Evolutionary conservation across 805 yeast species (phyloP), one percentile per base, ranked within the genome.

Genomic region (Sungouiozyma intestinalis): DNA sequence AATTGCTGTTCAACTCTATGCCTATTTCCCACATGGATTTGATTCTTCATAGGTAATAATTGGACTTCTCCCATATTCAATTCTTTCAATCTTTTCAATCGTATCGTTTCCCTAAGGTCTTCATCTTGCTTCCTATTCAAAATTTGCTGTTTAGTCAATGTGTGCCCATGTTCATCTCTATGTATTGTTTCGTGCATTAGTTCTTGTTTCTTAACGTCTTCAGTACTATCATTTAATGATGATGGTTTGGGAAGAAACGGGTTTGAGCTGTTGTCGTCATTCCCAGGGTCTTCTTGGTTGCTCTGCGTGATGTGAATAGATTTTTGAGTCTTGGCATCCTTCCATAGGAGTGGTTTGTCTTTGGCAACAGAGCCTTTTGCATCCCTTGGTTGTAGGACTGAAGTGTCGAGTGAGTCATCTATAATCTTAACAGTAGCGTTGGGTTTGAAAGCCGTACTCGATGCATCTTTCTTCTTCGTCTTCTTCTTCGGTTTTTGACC

Each of bases 111-210:
- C 47, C 54, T 57, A 17, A 42, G 43, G 39, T 57, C 62, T 19
- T 56, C 16, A 7, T 58, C 34, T 38, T 24, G 57, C 49, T 42
- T 61, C 53, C 33, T 56, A 48, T 45, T 55, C 4, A 20, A 3
- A 20, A 36, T 9, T 43, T 37, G 38, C 51, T 45, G 33, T 47
- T 49, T 16, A 55, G 39, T 72, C 56, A 80, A 62, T 16, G 64
- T 66, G 27, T 73, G 63, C 15, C 94, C 94, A 1, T 69, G 54
- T 2, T 72, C 62, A 53, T 83, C 90, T 66, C 92, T 71, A 51
- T 72, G 73, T 0, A 76, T 64, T 0, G 82, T 77, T 34, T 61
- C 38, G 7, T 15, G 17, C 19, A 33, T 21, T 21, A 16, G 17
- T 19, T 16, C 17, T 33, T 16, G 15, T 6, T 13, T 16, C 17